Percentiles rank a stretch among this genome's conserved stretches.
Evolutionary conservation across 2,329 filamentous ascomycete genomes (phyloP).

Genomic region (Sporothrix brasiliensis): DNA sequence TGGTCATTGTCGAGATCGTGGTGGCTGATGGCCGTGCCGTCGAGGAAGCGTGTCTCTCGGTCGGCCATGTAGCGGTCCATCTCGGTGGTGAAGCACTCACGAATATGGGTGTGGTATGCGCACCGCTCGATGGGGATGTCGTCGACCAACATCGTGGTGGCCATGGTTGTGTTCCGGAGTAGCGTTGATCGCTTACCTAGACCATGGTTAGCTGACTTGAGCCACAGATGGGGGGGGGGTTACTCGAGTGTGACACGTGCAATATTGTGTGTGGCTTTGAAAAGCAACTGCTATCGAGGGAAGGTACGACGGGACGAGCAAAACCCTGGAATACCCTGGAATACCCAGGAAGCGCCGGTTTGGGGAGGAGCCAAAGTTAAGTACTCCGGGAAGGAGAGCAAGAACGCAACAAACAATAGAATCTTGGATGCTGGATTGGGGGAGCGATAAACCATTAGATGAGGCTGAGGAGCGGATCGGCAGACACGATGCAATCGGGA

Average conservation of each 20-base stretch:
- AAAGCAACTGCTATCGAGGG: no score
- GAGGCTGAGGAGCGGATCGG: neutral
- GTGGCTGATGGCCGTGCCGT: neutral
- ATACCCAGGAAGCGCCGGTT: no score
- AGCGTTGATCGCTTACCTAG: neutral
- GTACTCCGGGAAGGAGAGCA: neutral
- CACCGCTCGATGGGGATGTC: neutral
- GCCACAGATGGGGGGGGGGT: no score
- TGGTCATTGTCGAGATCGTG: neutral
- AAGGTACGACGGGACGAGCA: no score
- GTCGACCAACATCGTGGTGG: neutral
- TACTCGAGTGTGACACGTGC: no score
- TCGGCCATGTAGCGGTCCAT: conserved; percentile 15
- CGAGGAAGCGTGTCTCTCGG: neutral
- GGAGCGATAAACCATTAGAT: neutral
- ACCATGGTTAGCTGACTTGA: no score
- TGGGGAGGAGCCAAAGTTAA: neutral
- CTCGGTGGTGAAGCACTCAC: conserved; percentile 2
- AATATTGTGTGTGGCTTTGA: no score
- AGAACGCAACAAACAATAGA: neutral
- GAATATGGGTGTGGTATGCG: neutral
- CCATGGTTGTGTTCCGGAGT: neutral
- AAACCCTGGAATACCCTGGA: no score
- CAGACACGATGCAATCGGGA: no score
- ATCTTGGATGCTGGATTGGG: neutral